These are phyloP conservation scores for Immersiella caudata DNA, from an alignment of 495 filamentous ascomycete genomes.

Conservation along the genomic window DNA sequence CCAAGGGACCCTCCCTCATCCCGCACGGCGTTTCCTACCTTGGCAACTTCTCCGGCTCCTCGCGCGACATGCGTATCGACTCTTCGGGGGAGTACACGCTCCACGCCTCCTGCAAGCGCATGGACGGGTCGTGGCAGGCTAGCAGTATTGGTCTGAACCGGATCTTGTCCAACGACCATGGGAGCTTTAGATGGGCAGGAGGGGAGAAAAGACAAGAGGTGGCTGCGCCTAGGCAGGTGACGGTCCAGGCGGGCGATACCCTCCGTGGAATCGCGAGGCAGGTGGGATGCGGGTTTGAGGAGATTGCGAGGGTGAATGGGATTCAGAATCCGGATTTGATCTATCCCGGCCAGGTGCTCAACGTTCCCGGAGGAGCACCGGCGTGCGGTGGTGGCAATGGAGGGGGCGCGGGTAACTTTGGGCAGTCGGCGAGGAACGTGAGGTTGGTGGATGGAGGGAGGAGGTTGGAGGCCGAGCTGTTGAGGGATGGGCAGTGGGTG, in stretches of 20 bases:
- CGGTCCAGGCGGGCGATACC: slow-evolving; percentile 41
- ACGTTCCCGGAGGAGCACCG: slow-evolving; percentile 16
- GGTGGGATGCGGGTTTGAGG: slow-evolving; percentile 32
- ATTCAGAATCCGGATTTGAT: slow-evolving; percentile 43
- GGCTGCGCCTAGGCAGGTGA: slow-evolving; percentile 15
- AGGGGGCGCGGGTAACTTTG: slow-evolving; percentile 41
- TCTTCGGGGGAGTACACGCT: slow-evolving; percentile 37
- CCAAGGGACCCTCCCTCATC: slow-evolving; percentile 12
- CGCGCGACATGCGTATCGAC: slow-evolving; percentile 39
- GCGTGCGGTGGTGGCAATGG: slow-evolving; percentile 33
- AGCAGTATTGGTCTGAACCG: slow-evolving; percentile 42
- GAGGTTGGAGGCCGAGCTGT: slow-evolving; percentile 45
- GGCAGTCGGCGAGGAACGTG: slow-evolving; percentile 41
- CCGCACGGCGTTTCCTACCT: slow-evolving; percentile 24
- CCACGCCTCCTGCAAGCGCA: slow-evolving; percentile 34
- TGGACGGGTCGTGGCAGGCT: slow-evolving; percentile 33
- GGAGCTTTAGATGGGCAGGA: slow-evolving; percentile 37
- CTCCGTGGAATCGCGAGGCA: slow-evolving; percentile 36
- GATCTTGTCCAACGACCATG: slow-evolving; percentile 36
- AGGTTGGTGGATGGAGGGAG: slow-evolving; percentile 42
- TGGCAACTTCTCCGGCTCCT: slow-evolving; percentile 39
- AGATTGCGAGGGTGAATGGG: slow-evolving; percentile 36
- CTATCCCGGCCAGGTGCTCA: slow-evolving; percentile 40
- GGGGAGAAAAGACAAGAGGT: slow-evolving; percentile 3
- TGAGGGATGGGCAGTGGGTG: slow-evolving; percentile 40